These are phyloP conservation scores for Tolypocladium ovalisporum DNA, from an alignment of 2,329 filamentous ascomycete genomes.

Conservation along the genomic window DNA sequence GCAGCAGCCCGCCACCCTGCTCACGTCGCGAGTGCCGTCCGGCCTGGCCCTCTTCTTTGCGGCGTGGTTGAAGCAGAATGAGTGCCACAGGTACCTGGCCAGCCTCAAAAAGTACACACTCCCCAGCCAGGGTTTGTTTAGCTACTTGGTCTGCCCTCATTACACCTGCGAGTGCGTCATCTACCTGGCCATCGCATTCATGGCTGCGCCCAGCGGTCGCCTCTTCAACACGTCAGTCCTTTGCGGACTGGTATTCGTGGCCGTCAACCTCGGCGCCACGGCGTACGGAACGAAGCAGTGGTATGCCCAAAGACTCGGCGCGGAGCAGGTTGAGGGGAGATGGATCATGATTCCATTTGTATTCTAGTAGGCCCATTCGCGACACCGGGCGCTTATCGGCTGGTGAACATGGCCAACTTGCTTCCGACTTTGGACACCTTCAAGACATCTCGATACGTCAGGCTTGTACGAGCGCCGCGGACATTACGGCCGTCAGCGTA, in stretches of 20 bases:
- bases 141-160: conserved; percentile 69
- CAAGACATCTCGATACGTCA: conserved; percentile 79
- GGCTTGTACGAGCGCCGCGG: conserved; percentile 54
- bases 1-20: conserved; percentile 4
- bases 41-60: conserved; percentile 54
- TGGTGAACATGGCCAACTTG: conserved; percentile 46
- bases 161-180: conserved; percentile 83
- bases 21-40: conserved; percentile 21
- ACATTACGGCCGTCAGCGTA: conserved; percentile 42
- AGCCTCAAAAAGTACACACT: conserved; percentile 73
- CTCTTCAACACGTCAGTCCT: conserved; percentile 63
- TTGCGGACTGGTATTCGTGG: conserved; percentile 61
- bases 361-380: conserved; percentile 30
- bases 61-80: conserved; percentile 64
- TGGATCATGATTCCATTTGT: conserved; percentile 71
- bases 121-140: conserved; percentile 63
- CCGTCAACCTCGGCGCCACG: conserved; percentile 70
- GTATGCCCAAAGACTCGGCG: conserved; percentile 69
- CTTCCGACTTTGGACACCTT: conserved; percentile 65
- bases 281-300: conserved; percentile 68
- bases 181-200: conserved; percentile 66
- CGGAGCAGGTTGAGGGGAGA: conserved; percentile 45
- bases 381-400: conserved; percentile 17
- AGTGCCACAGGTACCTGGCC: conserved; percentile 60
- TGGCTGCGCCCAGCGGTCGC: conserved; percentile 57